Evolutionary conservation across 116 monocot genomes (phyloP), one percentile per base, ranked within the genome.

Genomic region (Thalassia testudinum): DNA sequence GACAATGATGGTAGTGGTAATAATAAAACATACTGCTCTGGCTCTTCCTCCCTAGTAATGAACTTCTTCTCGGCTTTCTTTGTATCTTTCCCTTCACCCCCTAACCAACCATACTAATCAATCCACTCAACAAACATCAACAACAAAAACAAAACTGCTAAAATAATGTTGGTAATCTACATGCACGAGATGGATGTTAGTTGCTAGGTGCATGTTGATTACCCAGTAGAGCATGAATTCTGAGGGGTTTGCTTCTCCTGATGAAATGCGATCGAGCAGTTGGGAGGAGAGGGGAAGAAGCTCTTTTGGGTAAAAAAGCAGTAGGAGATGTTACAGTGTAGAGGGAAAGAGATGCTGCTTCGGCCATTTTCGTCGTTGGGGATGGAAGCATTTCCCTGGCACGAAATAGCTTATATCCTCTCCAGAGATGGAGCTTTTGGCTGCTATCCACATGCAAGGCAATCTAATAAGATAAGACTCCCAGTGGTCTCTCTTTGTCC

Each of bases 11-110:
- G 45, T 5, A 0, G 26, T 16, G 16, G 45, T 24, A 1, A n/a
- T 3, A 59, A 12, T 5, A 44, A 45, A 40, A 16, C 66, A 72
- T 62, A 85, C 95, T 95, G 85, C 7, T 84, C 85, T 42, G 89
- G 95, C 66, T 95, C 95, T 61, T 95, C 60, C 57, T 88, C 95
- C 66, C 53, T 85, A 65, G 95, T 95, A 49, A 95, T 88, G 76
- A 95, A 95, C 72, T 88, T 95, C 78, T 85, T 95, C 74, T 72
- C 69, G 2, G 50, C 60, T 13, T 50, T 60, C 68, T 85, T 81
- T 16, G 50, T 24, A 19, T 69, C 76, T 37, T 68, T 73, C 26
- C 69, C 78, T 54, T 78, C 83, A 52, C 85, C 88, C 48, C 69
- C 75, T 75, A 24, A 25, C 66, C 16, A 47, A 29, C 26, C 15